Base-by-base conservation (phyloP, 805 yeast species). In the Teunomyces aglyptinius region DNA sequence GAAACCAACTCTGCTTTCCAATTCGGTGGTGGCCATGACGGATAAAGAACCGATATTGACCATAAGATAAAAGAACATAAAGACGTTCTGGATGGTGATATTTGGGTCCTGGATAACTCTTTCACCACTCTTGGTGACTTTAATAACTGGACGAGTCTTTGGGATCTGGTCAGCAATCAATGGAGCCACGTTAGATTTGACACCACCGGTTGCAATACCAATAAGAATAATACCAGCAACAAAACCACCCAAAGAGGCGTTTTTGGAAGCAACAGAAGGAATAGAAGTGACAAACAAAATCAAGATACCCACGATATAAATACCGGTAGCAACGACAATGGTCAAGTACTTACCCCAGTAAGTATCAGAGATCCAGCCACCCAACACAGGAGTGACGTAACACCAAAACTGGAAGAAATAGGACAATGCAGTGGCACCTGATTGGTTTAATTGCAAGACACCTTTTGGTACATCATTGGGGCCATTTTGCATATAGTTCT, bases 321-420 rank as follows among this genome's bases (percentile, higher is more conserved):
- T 58, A 48, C 73, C 73, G 44, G 85, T 71, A 57, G 83, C 83
- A 28, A 76, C 71, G 55, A 78, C 73, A 58, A 87, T 85, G 38
- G 92, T 83, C 54, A 76, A 80, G 68, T 76, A 82, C 61, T 85
- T 83, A 49, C 94, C 94, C 72, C 80, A 77, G 65, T 71, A 82
- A 52, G 86, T 81, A 65, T 87, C 96, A 45, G 94, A 82, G 22
- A 86, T 56, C 65, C 82, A 79, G 45, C 89, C 94, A 55, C 90
- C 91, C 47, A 83, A 72, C 45, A 87, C 72, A 26, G 96, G 96
- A 38, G 92, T 85, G 40, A 86, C 73, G 63, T 86, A 87, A 60
- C 90, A 84, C 86, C 90, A 84, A 62, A 87, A 87, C 60, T 85
- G 89, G 75, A 86, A 82, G 57, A 86, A 81, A 62, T 85, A 81